Evolutionary conservation across 140 eudicot genomes (phyloP), one percentile per base, ranked within the genome.

Genomic region (Bidens hawaiensis): DNA sequence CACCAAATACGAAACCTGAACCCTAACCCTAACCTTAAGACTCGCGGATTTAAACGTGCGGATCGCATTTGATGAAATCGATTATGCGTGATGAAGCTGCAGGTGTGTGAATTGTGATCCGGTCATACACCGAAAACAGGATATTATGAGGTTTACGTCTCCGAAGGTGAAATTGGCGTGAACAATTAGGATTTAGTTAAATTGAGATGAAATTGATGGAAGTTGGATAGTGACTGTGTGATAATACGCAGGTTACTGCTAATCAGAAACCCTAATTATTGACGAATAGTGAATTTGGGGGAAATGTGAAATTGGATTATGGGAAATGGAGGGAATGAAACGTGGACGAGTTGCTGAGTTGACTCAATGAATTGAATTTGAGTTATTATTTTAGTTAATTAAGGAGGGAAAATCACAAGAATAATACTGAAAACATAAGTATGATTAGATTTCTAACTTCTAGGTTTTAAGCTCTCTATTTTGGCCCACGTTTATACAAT

Each of bases 251-350:
- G 40, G 51, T 52, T 36, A 50, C 51, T 65, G 15, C 1, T 18
- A 21, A 65, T 33, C 31, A 52, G 62, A 52, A 66, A 52, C 72
- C 62, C 63, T 66, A 66, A 52, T 66, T 52, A 24, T 4, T 66
- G 70, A 65, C 40, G 24, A 24, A 38, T 21, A 24, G 23, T 24
- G 53, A 42, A 64, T 27, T 64, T 31, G 7, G 61, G 71, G 49
- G 25, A 66, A 66, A 50, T 34, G 38, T 23, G 62, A 65, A 52
- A 47, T 5, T 4, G 3, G 60, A 47, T 26, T 17, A 51, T 65
- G 5, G 18, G 43, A 13, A 64, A 11, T 47, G 69, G 46, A 65
- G 46, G 38, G 50, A 22, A 45, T 48, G 61, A 49, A 46, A 64
- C 26, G 33, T 47, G 48, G 48, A 31, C 60, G 70, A 64, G 60